Conservation (phyloP, 352 stramenopile species). For the Phytophthora europaea region DNA sequence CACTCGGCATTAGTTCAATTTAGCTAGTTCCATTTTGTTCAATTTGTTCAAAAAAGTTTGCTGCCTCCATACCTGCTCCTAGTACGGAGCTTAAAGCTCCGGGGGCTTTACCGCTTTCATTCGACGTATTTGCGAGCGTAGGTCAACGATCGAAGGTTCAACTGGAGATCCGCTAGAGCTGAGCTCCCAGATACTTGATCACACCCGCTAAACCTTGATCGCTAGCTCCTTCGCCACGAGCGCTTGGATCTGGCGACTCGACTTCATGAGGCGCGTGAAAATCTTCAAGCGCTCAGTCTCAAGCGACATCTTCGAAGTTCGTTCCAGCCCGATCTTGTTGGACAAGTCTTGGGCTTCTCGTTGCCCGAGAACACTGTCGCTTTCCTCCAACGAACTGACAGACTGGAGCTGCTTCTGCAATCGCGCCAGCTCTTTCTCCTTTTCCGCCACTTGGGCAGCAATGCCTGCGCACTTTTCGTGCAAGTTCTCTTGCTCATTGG, state of each 20-base stretch:
- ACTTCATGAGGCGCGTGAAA: constrained; percentile 42
- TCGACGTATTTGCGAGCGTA: too few relatives aligned
- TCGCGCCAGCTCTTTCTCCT: constrained; percentile 24
- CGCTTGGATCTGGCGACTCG: constrained; percentile 31
- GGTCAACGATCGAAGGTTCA: too few relatives aligned
- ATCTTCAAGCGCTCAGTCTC: constrained; percentile 30
- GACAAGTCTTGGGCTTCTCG: constrained; percentile 24
- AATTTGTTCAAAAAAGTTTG: background rate
- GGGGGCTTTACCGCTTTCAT: too few relatives aligned
- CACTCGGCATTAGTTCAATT: background rate
- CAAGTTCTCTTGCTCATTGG: constrained; percentile 10
- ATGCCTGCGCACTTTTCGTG: constrained; percentile 32
- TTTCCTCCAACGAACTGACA: constrained; percentile 19
- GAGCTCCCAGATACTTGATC: background rate
- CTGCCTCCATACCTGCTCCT: background rate
- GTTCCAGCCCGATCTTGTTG: constrained; percentile 29
- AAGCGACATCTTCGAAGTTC: constrained; percentile 29
- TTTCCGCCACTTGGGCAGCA: constrained; percentile 25
- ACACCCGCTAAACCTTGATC: background rate
- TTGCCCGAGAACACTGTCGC: background rate
- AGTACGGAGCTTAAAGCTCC: too few relatives aligned
- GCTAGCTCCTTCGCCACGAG: constrained; percentile 14
- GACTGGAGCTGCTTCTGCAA: constrained; percentile 29
- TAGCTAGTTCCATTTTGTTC: constrained; percentile 1
- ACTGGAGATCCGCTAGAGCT: too few relatives aligned